A percentile compares a stretch with the other conserved stretches of the same genome.
Evolutionary conservation across 2,329 filamentous ascomycete species (phyloP).

Genomic region (Beauveria sp.): DNA sequence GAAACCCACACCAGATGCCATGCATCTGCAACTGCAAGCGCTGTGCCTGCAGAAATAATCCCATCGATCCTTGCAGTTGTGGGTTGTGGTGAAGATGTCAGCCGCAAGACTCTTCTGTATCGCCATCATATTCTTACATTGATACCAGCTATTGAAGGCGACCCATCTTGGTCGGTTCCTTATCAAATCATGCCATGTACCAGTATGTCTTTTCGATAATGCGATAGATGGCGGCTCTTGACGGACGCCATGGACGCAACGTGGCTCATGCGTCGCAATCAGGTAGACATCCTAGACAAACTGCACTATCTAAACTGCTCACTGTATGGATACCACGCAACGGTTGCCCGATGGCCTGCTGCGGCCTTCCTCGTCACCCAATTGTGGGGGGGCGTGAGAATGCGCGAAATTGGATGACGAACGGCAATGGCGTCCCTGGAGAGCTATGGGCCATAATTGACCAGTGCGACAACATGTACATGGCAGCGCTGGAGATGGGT

Average conservation of each 20-base stretch:
- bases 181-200: no score
- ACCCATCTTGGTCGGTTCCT: neutral
- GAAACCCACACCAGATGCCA: slow-evolving; percentile 1
- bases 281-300: neutral
- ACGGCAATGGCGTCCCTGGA: slow-evolving; percentile 1
- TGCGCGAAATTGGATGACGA: slow-evolving; percentile 1
- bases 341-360: slow-evolving; percentile 1
- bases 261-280: neutral
- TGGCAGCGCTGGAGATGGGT: neutral
- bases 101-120: no score
- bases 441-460: slow-evolving; percentile 2
- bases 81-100: neutral
- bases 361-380: neutral
- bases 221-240: neutral
- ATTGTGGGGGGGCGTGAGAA: neutral
- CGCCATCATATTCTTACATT: no score
- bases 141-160: no score
- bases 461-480: neutral
- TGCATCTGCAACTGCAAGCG: slow-evolving; percentile 4
- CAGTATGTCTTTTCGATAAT: neutral
- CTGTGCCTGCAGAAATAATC: neutral
- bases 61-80: neutral
- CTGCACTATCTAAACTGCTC: neutral
- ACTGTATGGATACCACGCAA: neutral
- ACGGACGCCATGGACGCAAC: neutral